Base-by-base conservation (phyloP, 2,329 filamentous ascomycete species). In the Aureobasidium sp. region DNA sequence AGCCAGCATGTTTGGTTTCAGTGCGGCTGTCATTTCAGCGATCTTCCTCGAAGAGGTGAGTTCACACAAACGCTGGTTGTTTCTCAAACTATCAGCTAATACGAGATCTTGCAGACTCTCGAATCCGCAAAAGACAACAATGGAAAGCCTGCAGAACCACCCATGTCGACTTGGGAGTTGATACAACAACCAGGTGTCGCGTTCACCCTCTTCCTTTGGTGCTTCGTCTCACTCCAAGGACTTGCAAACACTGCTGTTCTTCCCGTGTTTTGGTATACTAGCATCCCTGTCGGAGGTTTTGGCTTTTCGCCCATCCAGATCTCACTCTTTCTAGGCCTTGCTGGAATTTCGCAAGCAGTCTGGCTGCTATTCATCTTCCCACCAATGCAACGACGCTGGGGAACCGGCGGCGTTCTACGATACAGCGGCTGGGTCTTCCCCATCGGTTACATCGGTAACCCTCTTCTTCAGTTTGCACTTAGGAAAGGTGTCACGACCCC, bases 311-410 rank as follows among this genome's bases (percentile, higher is more conserved):
- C 87, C 0, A 70, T 82, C 4, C 80, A 84, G 59, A 93, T 92
- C 65, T 86, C 87, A 1, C 67, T 85, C 2, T 83, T 87, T 74
- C 82, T 93, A 75, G 84, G 80, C 1, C 63, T 86, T 1, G 82
- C 80, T 26, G 90, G 90, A 13, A 74, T 82, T 17, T 79, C 83
- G 4, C 90, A 93, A 72, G 84, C 87, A 0, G 63, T 83, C 7
- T 93, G 89, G 88, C 81, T 91, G 1, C 78, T 93, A 0, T 65
- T 90, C 15, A 77, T 81, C 36, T 92, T 93, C 69, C 88, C 89
- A 0, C 76, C 79, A 0, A 72, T 93, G 1, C 89, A 93, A 69
- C 77, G 74, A 39, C 82, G 82, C 24, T 71, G 86, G 26, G 88
- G 89, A 10, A 92, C 88, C 7, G 85, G 84, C 27, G 82, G 80